Conservation (phyloP, 768 basidiomycete genomes). For the Suillus subaureus region DNA sequence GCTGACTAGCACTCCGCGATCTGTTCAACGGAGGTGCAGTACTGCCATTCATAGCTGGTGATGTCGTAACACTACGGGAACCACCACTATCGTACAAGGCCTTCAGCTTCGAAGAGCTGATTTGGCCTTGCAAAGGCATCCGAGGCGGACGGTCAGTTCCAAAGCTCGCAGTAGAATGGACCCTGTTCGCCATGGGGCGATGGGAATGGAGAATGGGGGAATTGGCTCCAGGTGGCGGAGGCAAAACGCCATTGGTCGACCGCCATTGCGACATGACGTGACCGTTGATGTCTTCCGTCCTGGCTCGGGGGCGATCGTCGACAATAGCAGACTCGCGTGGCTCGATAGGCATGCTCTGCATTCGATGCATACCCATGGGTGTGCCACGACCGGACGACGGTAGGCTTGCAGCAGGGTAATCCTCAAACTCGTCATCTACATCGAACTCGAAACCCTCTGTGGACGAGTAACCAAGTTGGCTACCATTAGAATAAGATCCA, state of each 20-base stretch:
- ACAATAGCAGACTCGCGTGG: constrained; percentile 45
- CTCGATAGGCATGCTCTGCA: constrained; percentile 59
- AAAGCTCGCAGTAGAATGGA: constrained; percentile 46
- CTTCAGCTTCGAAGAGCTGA: constrained; percentile 65
- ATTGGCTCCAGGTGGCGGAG: constrained; percentile 34
- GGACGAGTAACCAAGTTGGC: constrained; percentile 45
- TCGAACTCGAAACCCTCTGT: constrained; percentile 76
- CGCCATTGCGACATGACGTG: constrained; percentile 68
- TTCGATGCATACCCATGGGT: constrained; percentile 61
- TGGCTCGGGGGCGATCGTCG: constrained; percentile 62
- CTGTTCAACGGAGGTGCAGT: constrained; percentile 44
- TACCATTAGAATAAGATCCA: constrained; percentile 29
- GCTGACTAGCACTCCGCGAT: constrained; percentile 81
- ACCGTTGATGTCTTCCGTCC: constrained; percentile 70
- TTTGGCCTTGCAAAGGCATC: constrained; percentile 60
- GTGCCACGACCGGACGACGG: constrained; percentile 73
- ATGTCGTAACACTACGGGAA: constrained; percentile 38
- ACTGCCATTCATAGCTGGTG: constrained; percentile 24
- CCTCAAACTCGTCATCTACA: constrained; percentile 75
- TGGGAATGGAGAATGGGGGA: constrained; percentile 25
- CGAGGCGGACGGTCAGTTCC: constrained; percentile 49
- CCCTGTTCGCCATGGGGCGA: constrained; percentile 49
- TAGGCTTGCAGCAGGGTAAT: constrained; percentile 56
- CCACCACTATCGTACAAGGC: constrained; percentile 52
- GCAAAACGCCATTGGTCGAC: constrained; percentile 46